Conservation (phyloP, 768 basidiomycete species). For the Mycena crocata region DNA sequence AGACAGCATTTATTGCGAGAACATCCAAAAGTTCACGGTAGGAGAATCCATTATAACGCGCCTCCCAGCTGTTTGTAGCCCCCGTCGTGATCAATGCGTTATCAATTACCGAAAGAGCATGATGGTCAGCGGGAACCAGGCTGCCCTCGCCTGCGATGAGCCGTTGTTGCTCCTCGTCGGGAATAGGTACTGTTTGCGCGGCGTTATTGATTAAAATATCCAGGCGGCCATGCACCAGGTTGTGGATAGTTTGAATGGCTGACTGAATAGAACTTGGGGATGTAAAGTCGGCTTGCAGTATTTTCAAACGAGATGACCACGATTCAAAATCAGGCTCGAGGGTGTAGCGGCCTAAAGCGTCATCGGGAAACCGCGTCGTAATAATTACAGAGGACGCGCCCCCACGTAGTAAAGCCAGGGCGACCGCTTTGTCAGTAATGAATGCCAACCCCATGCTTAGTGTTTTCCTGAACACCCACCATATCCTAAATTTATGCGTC, state of each 20-base stretch:
- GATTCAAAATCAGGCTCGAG: conserved; percentile 40
- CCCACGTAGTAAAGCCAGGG: conserved; percentile 46
- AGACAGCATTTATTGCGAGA: conserved; percentile 51
- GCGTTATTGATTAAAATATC: conserved; percentile 51
- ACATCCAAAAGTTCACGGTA: conserved; percentile 52
- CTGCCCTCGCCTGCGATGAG: conserved; percentile 39
- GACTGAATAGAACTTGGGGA: conserved; percentile 47
- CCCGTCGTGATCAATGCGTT: conserved; percentile 25
- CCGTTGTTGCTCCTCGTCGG: conserved; percentile 40
- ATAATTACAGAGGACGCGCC: conserved; percentile 43
- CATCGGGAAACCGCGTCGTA: conserved; percentile 47
- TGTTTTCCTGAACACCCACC: too few relatives aligned
- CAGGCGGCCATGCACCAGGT: conserved; percentile 37
- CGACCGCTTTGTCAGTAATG: too few relatives aligned
- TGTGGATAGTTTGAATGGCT: conserved; percentile 41
- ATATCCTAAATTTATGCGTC: conserved; percentile 48
- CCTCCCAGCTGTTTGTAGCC: conserved; percentile 44
- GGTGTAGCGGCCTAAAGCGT: conserved; percentile 44
- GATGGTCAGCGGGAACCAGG: conserved; percentile 30
- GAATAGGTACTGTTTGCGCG: conserved; percentile 50
- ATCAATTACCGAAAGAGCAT: conserved; percentile 31
- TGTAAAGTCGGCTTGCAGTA: conserved; percentile 49
- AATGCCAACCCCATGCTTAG: too few relatives aligned
- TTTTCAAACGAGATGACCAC: conserved; percentile 43
- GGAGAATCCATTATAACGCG: conserved; percentile 46